phyloP scores from a whole-genome alignment of 352 stramenopile genomes.

The Phytophthora megakarya region DNA sequence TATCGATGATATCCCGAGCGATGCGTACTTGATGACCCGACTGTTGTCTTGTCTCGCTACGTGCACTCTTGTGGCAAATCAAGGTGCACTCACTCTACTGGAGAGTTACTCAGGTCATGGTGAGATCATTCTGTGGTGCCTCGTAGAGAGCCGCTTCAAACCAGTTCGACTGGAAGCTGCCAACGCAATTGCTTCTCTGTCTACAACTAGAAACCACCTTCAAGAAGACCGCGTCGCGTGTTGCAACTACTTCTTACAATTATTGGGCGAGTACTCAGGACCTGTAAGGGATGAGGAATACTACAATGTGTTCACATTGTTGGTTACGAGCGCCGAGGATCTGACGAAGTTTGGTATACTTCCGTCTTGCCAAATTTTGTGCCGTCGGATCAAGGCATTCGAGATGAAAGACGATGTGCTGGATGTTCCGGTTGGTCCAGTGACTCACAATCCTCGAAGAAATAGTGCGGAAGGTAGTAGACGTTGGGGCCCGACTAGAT shows the following conservation, averaged over 20 bases:
- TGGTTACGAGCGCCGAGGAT: slow-evolving; percentile 54
- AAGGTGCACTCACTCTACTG: slow-evolving; percentile 44
- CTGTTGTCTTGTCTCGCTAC: slow-evolving; percentile 58
- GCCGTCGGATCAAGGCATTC: slow-evolving; percentile 56
- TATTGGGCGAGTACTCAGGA: slow-evolving; percentile 55
- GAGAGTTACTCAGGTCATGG: slow-evolving; percentile 44
- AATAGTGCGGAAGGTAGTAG: slow-evolving; percentile 17
- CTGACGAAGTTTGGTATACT: slow-evolving; percentile 55
- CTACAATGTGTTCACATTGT: slow-evolving; percentile 63
- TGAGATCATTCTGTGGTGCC: slow-evolving; percentile 47
- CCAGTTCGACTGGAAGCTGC: slow-evolving; percentile 56
- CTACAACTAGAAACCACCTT: slow-evolving; percentile 49
- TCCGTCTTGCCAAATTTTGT: slow-evolving; percentile 48
- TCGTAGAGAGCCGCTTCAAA: slow-evolving; percentile 53
- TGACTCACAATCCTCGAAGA: slow-evolving; percentile 12
- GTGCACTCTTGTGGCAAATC: slow-evolving; percentile 33
- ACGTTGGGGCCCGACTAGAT: slow-evolving; percentile 1
- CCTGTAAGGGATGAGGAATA: slow-evolving; percentile 58
- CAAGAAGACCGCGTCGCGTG: slow-evolving; percentile 52
- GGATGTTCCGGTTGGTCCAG: background rate
- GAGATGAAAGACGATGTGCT: slow-evolving; percentile 33
- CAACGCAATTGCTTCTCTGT: slow-evolving; percentile 48
- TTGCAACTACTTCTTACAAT: slow-evolving; percentile 50
- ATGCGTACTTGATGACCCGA: slow-evolving; percentile 64
- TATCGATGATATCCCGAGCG: slow-evolving; percentile 45